Evolutionary conservation across 2,329 filamentous ascomycete genomes (phyloP).

Genomic region (Penicillium sp.): DNA sequence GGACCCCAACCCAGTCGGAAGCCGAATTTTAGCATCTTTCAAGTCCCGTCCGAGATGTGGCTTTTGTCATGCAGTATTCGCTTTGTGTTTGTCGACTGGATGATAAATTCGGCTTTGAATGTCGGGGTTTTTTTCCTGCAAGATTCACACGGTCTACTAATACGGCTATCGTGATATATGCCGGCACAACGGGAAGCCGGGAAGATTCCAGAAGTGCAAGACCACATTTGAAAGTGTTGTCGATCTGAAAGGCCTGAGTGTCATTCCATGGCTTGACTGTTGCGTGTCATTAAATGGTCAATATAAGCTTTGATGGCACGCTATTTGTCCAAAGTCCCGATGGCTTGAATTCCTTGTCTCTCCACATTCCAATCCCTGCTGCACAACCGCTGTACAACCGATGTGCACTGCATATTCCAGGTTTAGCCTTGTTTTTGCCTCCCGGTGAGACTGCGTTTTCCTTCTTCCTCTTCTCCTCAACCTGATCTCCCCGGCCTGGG

Average conservation of each 20-base stretch:
- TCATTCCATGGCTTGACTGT: neutral
- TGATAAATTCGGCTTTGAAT: neutral
- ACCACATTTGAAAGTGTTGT: neutral
- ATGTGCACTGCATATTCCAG: neutral
- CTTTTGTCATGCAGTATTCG: neutral
- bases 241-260: neutral
- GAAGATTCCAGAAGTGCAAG: constrained; percentile 15
- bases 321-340: neutral
- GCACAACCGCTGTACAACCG: neutral
- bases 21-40: constrained; percentile 4
- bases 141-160: neutral
- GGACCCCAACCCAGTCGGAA: constrained; percentile 9
- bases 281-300: neutral
- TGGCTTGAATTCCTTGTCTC: neutral
- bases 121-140: constrained; percentile 9
- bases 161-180: neutral
- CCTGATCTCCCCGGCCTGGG: neutral
- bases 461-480: neutral
- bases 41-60: constrained; percentile 6
- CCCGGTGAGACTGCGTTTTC: constrained; percentile 11
- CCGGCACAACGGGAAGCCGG: constrained; percentile 16
- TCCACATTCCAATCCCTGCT: constrained; percentile 2
- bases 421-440: constrained; percentile 8
- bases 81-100: neutral
- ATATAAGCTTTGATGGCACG: neutral